phyloP scores from a whole-genome alignment of 305 asterid genomes.

The Fraxinus nigra region DNA sequence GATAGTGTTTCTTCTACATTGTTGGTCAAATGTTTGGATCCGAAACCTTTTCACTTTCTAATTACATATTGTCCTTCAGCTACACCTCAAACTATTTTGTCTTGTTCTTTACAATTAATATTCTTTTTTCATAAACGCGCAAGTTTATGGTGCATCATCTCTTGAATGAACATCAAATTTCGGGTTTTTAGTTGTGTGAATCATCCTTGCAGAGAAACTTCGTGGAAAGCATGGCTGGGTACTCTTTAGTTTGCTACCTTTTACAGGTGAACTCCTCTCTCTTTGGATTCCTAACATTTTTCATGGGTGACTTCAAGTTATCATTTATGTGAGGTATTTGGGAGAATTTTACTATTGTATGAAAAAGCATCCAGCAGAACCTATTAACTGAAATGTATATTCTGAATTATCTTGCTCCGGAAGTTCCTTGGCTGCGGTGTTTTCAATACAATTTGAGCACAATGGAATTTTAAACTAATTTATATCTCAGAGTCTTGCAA shows the following conservation, averaged over 20 bases:
- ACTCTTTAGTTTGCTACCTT: constrained; percentile 87
- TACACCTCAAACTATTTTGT: background rate
- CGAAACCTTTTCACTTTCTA: background rate
- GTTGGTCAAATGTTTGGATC: background rate
- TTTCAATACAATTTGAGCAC: constrained; percentile 1
- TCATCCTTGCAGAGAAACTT: constrained; percentile 69
- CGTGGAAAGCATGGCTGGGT: constrained; percentile 97
- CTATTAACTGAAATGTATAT: background rate
- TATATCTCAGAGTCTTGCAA: constrained; percentile 1
- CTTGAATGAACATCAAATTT: constrained; percentile 6
- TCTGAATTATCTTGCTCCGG: constrained; percentile 4
- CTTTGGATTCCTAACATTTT: background rate
- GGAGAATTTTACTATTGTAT: background rate
- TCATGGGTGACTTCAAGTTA: background rate
- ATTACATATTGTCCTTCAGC: background rate
- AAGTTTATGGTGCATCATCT: background rate
- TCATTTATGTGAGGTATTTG: background rate
- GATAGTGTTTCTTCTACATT: background rate
- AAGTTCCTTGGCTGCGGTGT: background rate
- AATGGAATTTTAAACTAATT: background rate
- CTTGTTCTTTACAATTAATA: background rate
- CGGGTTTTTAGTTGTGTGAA: constrained; percentile 11
- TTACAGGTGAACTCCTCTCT: constrained; percentile 59
- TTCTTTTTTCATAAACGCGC: background rate
- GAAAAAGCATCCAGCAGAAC: background rate